Evolutionary conservation across 139 green algal species (phyloP).

Genomic region (Tetradesmus lagerheimii): DNA sequence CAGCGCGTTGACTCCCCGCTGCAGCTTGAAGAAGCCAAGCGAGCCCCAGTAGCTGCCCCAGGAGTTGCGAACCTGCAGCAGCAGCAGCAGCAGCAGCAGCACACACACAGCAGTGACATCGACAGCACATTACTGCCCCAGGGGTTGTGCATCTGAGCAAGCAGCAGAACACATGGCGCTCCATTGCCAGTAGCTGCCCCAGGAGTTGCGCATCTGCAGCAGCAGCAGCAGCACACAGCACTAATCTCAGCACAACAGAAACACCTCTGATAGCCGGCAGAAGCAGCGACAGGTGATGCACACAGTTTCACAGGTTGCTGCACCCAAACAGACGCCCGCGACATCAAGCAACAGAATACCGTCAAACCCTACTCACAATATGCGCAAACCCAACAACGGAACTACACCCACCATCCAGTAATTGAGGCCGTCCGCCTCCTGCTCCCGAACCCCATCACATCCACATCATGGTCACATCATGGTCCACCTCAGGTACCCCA

Average conservation of each 20-base stretch:
- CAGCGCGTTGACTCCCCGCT: slow-evolving; percentile 59
- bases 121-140: slow-evolving; percentile 58
- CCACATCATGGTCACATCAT: slow-evolving; percentile 60
- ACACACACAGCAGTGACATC: background rate
- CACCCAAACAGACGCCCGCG: no score
- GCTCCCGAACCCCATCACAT: slow-evolving; percentile 68
- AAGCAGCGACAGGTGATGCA: no score
- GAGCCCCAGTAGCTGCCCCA: slow-evolving; percentile 66
- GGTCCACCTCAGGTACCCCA: slow-evolving; percentile 51
- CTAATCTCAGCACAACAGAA: background rate
- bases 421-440: slow-evolving; percentile 31
- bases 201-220: slow-evolving; percentile 58
- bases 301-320: no score
- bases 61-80: slow-evolving; percentile 56
- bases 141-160: slow-evolving; percentile 54
- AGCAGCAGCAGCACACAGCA: background rate
- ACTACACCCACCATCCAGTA: no score
- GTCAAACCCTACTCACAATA: no score
- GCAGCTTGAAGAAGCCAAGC: slow-evolving; percentile 55
- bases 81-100: background rate
- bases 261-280: no score
- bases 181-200: slow-evolving; percentile 58
- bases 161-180: background rate
- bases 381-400: no score
- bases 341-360: no score